Conservation (phyloP, 176 grass and related monocot genomes). For the Melocanna baccifera region DNA sequence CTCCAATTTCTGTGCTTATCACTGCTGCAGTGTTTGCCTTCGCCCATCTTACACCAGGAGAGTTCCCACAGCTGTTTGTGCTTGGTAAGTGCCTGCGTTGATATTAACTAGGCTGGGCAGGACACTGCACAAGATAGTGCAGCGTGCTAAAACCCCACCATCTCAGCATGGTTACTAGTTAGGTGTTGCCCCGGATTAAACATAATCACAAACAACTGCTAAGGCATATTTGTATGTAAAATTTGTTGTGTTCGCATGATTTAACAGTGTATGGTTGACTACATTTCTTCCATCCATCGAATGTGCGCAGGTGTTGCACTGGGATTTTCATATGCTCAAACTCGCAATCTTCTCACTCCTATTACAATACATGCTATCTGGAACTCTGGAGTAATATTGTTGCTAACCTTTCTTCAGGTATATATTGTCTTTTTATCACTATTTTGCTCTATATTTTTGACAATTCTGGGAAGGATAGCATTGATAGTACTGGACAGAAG, state of each 20-base stretch:
- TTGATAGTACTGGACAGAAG: background rate
- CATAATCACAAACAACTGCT: background rate
- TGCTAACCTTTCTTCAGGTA: slow-evolving; percentile 96
- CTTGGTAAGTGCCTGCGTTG: slow-evolving; percentile 54
- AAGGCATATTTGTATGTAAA: background rate
- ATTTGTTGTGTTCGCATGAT: background rate
- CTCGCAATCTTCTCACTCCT: slow-evolving; percentile 86
- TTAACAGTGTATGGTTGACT: background rate
- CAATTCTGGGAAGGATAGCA: background rate
- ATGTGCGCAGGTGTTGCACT: slow-evolving; percentile 62
- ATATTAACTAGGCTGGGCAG: background rate
- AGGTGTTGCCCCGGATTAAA: background rate
- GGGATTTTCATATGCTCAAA: slow-evolving; percentile 90
- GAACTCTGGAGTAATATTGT: slow-evolving; percentile 87
- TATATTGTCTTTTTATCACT: slow-evolving; percentile 1
- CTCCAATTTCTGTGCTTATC: slow-evolving; percentile 72
- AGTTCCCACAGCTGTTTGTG: slow-evolving; percentile 86
- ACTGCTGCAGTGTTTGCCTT: slow-evolving; percentile 75
- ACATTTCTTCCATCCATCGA: background rate
- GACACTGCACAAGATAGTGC: background rate
- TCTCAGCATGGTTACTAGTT: background rate
- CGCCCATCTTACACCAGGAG: slow-evolving; percentile 91
- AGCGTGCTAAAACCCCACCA: background rate
- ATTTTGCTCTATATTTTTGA: background rate
- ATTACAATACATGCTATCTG: slow-evolving; percentile 82